These are phyloP conservation scores for Nicotiana rustica DNA, from an alignment of 305 asterid species.

Conservation along the genomic window DNA sequence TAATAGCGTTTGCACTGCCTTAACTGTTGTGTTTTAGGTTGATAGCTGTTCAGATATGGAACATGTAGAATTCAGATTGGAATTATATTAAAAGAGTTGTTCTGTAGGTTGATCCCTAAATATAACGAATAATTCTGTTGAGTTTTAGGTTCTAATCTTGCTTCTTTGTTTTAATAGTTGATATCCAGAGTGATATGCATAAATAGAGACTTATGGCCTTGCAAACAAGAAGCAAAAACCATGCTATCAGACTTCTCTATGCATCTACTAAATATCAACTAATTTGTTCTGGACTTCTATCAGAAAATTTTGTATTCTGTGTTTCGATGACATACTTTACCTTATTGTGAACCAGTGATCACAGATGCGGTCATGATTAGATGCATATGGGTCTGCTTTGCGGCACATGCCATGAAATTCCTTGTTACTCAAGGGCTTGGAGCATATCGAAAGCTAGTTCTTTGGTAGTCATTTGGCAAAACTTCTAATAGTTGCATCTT, in stretches of 20 bases:
- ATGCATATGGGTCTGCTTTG: conserved; percentile 65
- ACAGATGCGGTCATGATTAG: conserved; percentile 54
- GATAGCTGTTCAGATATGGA: conserved; percentile 17
- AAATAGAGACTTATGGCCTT: neutral
- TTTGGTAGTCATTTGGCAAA: conserved; percentile 37
- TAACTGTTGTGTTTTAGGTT: conserved; percentile 8
- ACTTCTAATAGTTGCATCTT: conserved; percentile 14
- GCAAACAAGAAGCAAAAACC: neutral
- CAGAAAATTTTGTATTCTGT: neutral
- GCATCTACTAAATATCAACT: neutral
- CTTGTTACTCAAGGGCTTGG: conserved; percentile 48
- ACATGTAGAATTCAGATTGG: neutral
- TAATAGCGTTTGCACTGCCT: conserved; percentile 9
- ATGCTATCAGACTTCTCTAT: conserved; percentile 21
- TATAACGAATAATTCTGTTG: too few species aligned
- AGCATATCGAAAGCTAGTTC: conserved; percentile 32
- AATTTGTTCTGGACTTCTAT: neutral
- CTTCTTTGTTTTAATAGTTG: neutral
- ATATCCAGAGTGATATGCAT: neutral
- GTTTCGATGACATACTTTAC: conserved; percentile 31
- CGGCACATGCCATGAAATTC: conserved; percentile 64
- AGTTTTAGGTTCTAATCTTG: too few species aligned
- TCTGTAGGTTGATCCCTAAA: neutral
- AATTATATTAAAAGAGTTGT: neutral
- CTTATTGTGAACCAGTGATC: conserved; percentile 53